These are phyloP conservation scores for Pezicula neosporulosa DNA, from an alignment of 2,329 filamentous ascomycete species.

Conservation along the genomic window DNA sequence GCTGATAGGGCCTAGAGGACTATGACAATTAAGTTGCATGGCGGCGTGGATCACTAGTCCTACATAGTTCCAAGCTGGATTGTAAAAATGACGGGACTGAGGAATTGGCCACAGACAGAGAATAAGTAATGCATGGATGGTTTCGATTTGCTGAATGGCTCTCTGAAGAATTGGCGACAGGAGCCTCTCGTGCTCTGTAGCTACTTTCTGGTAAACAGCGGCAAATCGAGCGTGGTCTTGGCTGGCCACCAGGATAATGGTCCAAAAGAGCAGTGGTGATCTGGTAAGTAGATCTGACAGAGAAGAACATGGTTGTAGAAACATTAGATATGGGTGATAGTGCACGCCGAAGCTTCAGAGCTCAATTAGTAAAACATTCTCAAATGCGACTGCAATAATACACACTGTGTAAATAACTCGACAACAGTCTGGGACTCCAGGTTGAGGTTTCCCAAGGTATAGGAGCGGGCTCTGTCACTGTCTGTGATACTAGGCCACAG, in stretches of 20 bases:
- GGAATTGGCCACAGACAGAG: slow-evolving; percentile 10
- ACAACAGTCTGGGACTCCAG: too few species aligned
- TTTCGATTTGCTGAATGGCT: slow-evolving; percentile 12
- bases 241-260: slow-evolving; percentile 7
- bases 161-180: slow-evolving; percentile 21
- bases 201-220: slow-evolving; percentile 7
- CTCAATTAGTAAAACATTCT: too few species aligned
- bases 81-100: slow-evolving; percentile 3
- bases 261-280: slow-evolving; percentile 5
- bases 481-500: too few species aligned
- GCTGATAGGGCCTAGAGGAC: background rate
- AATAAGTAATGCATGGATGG: slow-evolving; percentile 9
- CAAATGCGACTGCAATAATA: too few species aligned
- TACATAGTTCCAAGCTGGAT: slow-evolving; percentile 7
- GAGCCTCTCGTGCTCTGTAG: slow-evolving; percentile 8
- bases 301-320: background rate
- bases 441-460: too few species aligned
- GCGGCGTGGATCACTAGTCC: background rate
- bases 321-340: slow-evolving; percentile 1
- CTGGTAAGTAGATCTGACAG: background rate
- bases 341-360: background rate
- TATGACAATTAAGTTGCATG: slow-evolving; percentile 4
- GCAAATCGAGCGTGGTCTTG: slow-evolving; percentile 6
- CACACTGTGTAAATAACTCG: too few species aligned
- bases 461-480: too few species aligned